Conservation (phyloP, 176 grass and related monocot species). For the Oryza brachyantha region DNA sequence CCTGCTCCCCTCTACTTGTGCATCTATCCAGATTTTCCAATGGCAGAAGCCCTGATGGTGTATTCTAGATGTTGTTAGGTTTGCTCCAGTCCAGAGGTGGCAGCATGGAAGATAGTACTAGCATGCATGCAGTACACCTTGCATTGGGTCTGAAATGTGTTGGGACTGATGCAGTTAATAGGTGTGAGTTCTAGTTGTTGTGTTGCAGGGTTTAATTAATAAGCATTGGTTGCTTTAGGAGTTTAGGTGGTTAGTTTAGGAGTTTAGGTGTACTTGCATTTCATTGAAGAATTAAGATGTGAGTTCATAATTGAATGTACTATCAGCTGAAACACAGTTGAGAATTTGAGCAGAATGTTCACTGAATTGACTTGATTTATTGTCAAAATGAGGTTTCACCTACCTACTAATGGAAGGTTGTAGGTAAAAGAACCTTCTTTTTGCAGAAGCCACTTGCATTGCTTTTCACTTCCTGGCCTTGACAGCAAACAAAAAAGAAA, state of each 20-base stretch:
- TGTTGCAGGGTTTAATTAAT: background rate
- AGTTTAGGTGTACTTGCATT: background rate
- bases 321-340: background rate
- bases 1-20: background rate
- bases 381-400: background rate
- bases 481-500: background rate
- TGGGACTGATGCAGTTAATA: background rate
- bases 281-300: background rate
- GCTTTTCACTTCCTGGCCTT: background rate
- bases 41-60: background rate
- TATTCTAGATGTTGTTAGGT: background rate
- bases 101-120: too few species aligned
- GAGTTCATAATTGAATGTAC: background rate
- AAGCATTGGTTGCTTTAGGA: background rate
- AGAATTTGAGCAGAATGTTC: background rate
- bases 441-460: background rate
- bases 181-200: background rate
- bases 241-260: too few species aligned
- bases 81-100: background rate
- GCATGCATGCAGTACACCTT: background rate
- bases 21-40: background rate
- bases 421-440: background rate
- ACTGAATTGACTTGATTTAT: background rate
- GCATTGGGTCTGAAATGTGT: background rate
- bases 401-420: background rate